Base-by-base conservation (phyloP, 2,329 filamentous ascomycete genomes). In the Hymenoscyphus fructigenus region DNA sequence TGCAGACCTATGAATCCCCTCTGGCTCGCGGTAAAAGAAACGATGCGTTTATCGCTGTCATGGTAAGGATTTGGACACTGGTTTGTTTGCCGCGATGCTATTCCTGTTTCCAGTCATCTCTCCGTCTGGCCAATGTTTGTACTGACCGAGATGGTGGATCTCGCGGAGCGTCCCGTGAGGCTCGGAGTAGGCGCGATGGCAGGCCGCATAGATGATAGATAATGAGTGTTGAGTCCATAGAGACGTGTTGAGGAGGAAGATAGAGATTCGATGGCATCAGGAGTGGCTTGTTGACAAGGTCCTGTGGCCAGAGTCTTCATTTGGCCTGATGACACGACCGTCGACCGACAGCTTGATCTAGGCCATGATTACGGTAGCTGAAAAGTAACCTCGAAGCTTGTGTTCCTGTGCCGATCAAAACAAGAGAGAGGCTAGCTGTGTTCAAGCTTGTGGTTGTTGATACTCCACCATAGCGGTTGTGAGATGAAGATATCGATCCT, bases 11-110 rank as follows among this genome's bases (percentile, higher is more conserved):
- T 70, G 60, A 67, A 63, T 47, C 29, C 15, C 26, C 57, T 56
- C 56, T 63, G 62, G 59, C 60, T 67, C 68, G 72, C 68, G 71
- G 57, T 65, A 68, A 68, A 63, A 55, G 65, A 72, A 69, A 71
- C 69, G 38, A 64, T 61, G 63, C 17, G 28, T 41, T 57, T 34
- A 57, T 53, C 32, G 28, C 26, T 66, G 63, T 66, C 67, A 59
- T 26, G 65, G 63, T 56, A 59, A 67, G 60, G 67, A 70, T 67
- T 69, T 66, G 66, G 66, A 65, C 64, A 69, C 38, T 60, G 62
- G 65, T 50, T 53, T 61, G 56, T 47, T 26, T 62, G 58, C 66
- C 66, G 68, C 66, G 65, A 67, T 67, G 41, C 66, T 70, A 69
- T 67, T 70, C 65, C 64, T 63, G 62, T 60, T 50, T 2, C 20